These are phyloP conservation scores for Amylocarpus encephaloides DNA, from an alignment of 2,329 filamentous ascomycete species.

Conservation along the genomic window DNA sequence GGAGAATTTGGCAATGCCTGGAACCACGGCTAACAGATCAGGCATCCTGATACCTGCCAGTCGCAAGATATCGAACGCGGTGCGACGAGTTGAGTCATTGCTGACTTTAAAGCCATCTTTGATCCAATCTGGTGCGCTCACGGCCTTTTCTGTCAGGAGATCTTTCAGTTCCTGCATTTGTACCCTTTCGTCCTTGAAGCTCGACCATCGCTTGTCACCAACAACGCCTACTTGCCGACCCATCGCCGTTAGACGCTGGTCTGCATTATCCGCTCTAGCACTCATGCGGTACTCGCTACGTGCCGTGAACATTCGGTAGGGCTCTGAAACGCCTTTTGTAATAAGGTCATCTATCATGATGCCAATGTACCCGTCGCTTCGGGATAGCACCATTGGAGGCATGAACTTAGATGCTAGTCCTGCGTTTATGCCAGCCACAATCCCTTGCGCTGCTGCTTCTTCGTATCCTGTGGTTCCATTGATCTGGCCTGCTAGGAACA, in stretches of 20 bases:
- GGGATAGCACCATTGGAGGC: conserved; percentile 59
- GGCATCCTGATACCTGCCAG: conserved; percentile 54
- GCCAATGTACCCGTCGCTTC: conserved; percentile 91
- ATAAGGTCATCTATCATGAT: conserved; percentile 98
- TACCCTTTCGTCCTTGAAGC: conserved; percentile 57
- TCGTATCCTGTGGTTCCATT: conserved; percentile 98
- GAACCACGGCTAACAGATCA: conserved; percentile 52
- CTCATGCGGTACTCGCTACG: conserved; percentile 94
- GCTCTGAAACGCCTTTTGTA: conserved; percentile 93
- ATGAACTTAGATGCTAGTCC: conserved; percentile 69
- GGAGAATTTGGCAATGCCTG: conserved; percentile 47
- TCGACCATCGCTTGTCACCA: conserved; percentile 68
- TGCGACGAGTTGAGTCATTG: conserved; percentile 59
- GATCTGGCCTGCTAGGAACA: conserved; percentile 93
- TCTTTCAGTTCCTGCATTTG: conserved; percentile 62
- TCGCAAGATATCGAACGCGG: conserved; percentile 74
- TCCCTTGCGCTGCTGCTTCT: conserved; percentile 88
- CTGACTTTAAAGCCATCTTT: conserved; percentile 63
- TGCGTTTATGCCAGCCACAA: conserved; percentile 90
- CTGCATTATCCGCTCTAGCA: conserved; percentile 88
- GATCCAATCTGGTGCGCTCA: conserved; percentile 61
- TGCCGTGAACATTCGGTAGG: conserved; percentile 97
- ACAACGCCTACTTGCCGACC: conserved; percentile 74
- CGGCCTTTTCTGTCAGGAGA: conserved; percentile 50
- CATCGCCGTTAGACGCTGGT: conserved; percentile 73